phyloP scores from a whole-genome alignment of 2,329 filamentous ascomycete genomes.

The Ascochyta viciae-villosae region DNA sequence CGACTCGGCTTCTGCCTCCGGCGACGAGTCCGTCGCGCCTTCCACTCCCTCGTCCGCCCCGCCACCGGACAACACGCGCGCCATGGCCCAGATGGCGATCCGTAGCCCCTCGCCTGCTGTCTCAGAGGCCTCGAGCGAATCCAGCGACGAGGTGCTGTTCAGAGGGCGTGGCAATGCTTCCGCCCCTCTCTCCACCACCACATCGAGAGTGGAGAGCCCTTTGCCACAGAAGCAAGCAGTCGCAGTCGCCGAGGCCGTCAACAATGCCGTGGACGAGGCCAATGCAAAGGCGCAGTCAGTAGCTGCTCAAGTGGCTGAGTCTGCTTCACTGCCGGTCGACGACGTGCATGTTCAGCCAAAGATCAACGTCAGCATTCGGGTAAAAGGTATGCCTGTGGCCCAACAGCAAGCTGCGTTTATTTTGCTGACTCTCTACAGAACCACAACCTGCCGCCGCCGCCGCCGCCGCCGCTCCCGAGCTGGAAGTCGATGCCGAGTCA shows the following conservation, averaged over 20 bases:
- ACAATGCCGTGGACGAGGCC: not conserved
- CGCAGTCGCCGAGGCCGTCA: constrained; percentile 1
- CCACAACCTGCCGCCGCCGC: not conserved
- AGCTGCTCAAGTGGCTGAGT: constrained; percentile 4
- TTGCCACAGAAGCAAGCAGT: constrained; percentile 2
- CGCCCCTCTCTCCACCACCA: constrained; percentile 6
- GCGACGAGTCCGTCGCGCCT: constrained; percentile 21
- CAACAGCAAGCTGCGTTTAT: too few relatives aligned
- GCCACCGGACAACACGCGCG: constrained; percentile 28
- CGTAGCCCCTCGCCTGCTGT: constrained; percentile 47
- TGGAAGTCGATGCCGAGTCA: constrained; percentile 22
- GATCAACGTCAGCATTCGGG: constrained; percentile 18
- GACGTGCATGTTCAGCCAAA: constrained; percentile 9
- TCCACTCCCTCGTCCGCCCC: constrained; percentile 22
- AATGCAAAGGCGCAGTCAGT: constrained; percentile 2
- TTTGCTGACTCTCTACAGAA: constrained; percentile 2
- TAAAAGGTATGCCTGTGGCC: constrained; percentile 6
- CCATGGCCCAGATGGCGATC: constrained; percentile 43
- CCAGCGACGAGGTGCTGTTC: constrained; percentile 68
- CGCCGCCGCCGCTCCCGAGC: not conserved
- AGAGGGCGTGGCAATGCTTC: constrained; percentile 34
- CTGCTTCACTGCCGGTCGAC: constrained; percentile 6
- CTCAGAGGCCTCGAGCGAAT: constrained; percentile 31
- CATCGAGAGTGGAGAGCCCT: constrained; percentile 11
- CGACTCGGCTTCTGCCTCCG: constrained; percentile 11